phyloP scores from a whole-genome alignment of 2,329 filamentous ascomycete genomes.

The Madurella mycetomatis region DNA sequence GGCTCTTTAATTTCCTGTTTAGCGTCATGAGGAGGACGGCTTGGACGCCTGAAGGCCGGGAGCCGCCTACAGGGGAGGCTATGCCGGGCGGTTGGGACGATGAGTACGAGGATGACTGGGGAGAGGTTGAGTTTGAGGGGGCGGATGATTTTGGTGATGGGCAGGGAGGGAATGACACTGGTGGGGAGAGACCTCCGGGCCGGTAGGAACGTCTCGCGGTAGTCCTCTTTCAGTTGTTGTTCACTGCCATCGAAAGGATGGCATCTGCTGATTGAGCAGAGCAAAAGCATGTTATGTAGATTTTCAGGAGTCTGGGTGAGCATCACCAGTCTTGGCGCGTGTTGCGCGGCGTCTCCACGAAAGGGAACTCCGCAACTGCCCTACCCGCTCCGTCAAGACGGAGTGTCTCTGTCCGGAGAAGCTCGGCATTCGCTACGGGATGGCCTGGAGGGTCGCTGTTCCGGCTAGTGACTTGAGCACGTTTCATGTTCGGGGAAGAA shows the following conservation, averaged over 20 bases:
- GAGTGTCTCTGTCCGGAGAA: constrained; percentile 14
- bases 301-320: too few relatives aligned
- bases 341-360: not conserved
- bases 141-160: constrained; percentile 66
- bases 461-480: constrained; percentile 16
- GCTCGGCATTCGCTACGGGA: constrained; percentile 1
- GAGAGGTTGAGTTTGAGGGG: constrained; percentile 28
- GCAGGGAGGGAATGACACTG: constrained; percentile 32
- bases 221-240: not conserved
- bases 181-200: not conserved
- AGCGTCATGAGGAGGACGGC: not conserved
- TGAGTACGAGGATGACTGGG: constrained; percentile 16
- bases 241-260: too few relatives aligned
- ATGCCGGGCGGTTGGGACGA: constrained; percentile 15
- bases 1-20: not conserved
- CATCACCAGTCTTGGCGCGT: constrained; percentile 10
- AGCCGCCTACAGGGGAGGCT: not conserved
- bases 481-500: constrained; percentile 15
- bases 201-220: not conserved
- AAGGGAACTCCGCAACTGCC: too few relatives aligned
- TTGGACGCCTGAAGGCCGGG: not conserved
- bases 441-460: not conserved
- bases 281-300: too few relatives aligned
- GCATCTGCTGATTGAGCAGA: too few relatives aligned
- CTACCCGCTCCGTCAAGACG: not conserved